Conservation (phyloP, 176 grass and related monocot genomes). For the Oryza longistaminata region DNA sequence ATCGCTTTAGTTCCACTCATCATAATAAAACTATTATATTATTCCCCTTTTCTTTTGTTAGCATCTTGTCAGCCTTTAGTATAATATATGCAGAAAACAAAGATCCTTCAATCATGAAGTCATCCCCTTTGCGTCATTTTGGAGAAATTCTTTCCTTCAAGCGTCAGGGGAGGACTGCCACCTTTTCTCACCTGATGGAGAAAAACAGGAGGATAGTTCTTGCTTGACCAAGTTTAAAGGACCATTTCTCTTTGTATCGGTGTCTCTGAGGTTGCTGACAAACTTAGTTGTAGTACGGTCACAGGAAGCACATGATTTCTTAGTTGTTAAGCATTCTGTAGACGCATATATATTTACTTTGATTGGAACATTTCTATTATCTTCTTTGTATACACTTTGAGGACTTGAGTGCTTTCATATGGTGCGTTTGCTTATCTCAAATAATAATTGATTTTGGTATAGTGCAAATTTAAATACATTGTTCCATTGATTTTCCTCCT, state of each 20-base stretch:
- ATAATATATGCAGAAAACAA: constrained; percentile 36
- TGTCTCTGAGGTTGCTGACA: constrained; percentile 27
- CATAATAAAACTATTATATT: constrained; percentile 40
- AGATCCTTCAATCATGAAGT: constrained; percentile 56
- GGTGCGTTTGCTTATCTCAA: not conserved
- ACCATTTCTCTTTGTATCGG: constrained; percentile 43
- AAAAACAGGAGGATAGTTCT: constrained; percentile 26
- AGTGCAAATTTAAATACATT: not conserved
- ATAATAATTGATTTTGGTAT: not conserved
- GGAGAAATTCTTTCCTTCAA: constrained; percentile 64
- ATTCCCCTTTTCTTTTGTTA: constrained; percentile 15
- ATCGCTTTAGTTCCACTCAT: constrained; percentile 46
- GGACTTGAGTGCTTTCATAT: constrained; percentile 13
- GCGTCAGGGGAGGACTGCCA: constrained; percentile 39
- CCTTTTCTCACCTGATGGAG: constrained; percentile 35
- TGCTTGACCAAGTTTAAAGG: constrained; percentile 43
- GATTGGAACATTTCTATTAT: not conserved
- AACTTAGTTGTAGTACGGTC: constrained; percentile 28
- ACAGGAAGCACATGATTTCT: constrained; percentile 34
- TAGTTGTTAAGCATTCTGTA: constrained; percentile 30
- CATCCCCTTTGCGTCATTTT: constrained; percentile 63
- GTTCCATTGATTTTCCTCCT: not conserved
- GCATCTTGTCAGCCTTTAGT: constrained; percentile 40
- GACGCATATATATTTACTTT: constrained; percentile 24
- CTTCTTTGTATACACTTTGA: constrained; percentile 12